Base-by-base conservation (phyloP, 345 rosid species). In the Eucalyptus albens region DNA sequence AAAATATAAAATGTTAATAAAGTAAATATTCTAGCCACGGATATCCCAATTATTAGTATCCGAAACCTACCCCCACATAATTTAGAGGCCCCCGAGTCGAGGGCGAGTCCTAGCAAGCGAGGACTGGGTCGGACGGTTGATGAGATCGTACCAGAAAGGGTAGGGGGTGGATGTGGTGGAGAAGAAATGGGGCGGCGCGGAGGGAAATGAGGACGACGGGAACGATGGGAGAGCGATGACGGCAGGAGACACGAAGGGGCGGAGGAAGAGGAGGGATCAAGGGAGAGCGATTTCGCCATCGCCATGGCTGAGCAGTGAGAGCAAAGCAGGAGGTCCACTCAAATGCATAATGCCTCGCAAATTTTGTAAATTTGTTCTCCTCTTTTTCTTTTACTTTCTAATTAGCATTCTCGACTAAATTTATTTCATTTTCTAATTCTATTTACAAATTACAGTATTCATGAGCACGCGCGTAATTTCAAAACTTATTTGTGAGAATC, bases 61-160 rank as follows among this genome's bases (percentile, higher is more conserved):
- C 1, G 9, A 53, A 53, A 17, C 56, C 24, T 53, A 53, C 56
- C 56, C 19, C 24, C 1, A 7, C 56, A 53, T 53, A 17, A 19
- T 53, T 53, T 53, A 53, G 9, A 53, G 89, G 27, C 42, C 88
- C 60, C 89, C 87, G 2, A 93, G 92, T 56, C 88, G 93, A 56
- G 93, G 95, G 19, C 95, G 96, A 86, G 67, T 17, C 44, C 81
- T 92, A n/a, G 93, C 26, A 87, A 89, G 91, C 27, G 92, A 91
- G 81, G 98, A 89, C 90, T 91, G 93, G 42, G 95, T 86, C 8
- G 98, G 99, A 86, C 94, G 95, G 91, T 87, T 93, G 93, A 95
- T 95, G 95, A 97, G 92, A 86, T 96, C 98, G 91, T 95, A 95
- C 90, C 95, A 98, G 86, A 96, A 95, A 51, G 98, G 99, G 93